Conservation (phyloP, 106 monocot genomes). For the Dendrobium huoshanense region DNA sequence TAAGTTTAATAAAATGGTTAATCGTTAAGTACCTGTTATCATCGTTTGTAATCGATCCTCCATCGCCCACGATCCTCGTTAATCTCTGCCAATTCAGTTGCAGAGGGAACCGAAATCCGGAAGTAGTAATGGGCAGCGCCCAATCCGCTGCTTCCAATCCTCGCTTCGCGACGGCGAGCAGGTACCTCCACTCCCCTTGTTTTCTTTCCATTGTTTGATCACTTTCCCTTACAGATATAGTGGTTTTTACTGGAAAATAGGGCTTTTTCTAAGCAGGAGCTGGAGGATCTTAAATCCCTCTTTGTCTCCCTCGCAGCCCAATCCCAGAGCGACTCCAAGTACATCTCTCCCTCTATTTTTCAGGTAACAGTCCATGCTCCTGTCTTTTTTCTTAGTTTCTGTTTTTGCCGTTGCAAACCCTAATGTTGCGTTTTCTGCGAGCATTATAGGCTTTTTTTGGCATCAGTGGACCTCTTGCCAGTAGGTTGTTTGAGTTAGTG, state of each 20-base stretch:
- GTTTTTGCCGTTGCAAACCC: neutral
- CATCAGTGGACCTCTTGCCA: conserved; percentile 40
- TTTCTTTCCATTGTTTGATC: neutral
- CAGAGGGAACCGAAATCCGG: neutral
- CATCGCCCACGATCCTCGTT: neutral
- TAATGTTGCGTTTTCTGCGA: neutral
- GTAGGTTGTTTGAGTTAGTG: conserved; percentile 59
- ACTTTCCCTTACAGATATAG: neutral
- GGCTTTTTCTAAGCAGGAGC: conserved; percentile 71
- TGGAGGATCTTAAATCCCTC: conserved; percentile 57
- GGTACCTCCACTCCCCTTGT: conserved; percentile 19
- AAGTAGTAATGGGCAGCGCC: conserved; percentile 54
- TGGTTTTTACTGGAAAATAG: conserved; percentile 14
- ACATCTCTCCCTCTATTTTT: conserved; percentile 61
- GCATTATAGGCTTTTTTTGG: conserved; percentile 52
- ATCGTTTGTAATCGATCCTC: neutral
- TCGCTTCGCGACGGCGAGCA: conserved; percentile 37
- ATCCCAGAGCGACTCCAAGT: conserved; percentile 50
- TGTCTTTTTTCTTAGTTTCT: neutral
- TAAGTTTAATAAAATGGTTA: no score
- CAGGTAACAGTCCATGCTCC: conserved; percentile 32
- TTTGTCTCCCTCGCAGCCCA: conserved; percentile 67
- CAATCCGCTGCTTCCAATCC: conserved; percentile 50
- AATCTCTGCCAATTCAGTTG: neutral
- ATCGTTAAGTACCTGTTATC: no score